A percentile compares a stretch with the other conserved stretches of the same genome.
Conservation (phyloP, 1,139 yeast genomes). For the Taiozyma onychis region DNA sequence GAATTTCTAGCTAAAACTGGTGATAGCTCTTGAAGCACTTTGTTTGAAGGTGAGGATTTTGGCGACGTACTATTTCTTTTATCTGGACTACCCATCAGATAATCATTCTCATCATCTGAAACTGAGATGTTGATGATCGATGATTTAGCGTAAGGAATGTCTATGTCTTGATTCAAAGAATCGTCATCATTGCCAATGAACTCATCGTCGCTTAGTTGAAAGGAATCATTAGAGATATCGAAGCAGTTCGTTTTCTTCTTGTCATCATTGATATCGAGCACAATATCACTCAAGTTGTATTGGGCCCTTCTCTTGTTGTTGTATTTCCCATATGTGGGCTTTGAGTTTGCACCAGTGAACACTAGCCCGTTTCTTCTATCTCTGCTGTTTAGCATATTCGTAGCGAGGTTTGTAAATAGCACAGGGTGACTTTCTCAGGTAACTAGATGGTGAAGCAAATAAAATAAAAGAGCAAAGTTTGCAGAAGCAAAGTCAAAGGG, state of each 20-base stretch:
- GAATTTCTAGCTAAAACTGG: constrained; percentile 8
- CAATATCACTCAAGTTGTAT: constrained; percentile 19
- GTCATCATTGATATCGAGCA: constrained; percentile 12
- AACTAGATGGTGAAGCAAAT: not conserved
- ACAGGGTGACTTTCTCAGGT: not conserved
- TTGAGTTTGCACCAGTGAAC: constrained; percentile 10
- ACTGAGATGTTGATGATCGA: constrained; percentile 18
- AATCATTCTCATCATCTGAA: constrained; percentile 19
- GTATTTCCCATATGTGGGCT: constrained; percentile 19
- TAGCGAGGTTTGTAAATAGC: not conserved
- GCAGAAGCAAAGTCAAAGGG: not conserved
- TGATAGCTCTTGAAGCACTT: constrained; percentile 17
- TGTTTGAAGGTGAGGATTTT: constrained; percentile 6
- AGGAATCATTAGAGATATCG: constrained; percentile 21
- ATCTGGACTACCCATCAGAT: constrained; percentile 14
- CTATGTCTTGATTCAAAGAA: constrained; percentile 11
- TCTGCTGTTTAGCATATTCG: constrained; percentile 14
- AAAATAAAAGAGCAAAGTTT: not conserved
- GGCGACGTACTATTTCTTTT: not conserved
- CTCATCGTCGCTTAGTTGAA: constrained; percentile 19
- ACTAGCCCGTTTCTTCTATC: constrained; percentile 23
- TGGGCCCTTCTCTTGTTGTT: constrained; percentile 18
- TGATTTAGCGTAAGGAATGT: constrained; percentile 15
- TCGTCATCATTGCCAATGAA: constrained; percentile 1
- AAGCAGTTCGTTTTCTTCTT: constrained; percentile 5